Conservation (phyloP, 208 protist species). For the Ichthyophonus hoferi region DNA sequence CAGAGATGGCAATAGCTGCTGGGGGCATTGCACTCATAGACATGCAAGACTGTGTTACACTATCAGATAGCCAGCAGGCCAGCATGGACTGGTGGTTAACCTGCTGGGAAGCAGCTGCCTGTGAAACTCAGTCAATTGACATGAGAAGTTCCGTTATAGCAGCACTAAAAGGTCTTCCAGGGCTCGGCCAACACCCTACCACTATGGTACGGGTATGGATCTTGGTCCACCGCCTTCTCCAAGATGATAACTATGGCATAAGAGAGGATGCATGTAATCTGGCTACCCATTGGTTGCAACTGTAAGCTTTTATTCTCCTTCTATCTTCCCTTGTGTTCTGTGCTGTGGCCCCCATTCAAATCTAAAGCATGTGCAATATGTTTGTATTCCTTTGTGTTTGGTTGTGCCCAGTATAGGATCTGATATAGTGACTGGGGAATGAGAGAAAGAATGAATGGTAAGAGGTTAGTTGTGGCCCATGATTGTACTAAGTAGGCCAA, state of each 20-base stretch:
- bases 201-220: neutral
- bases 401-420: no score
- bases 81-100: neutral
- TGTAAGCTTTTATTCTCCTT: neutral
- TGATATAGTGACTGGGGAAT: no score
- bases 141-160: neutral
- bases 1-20: neutral
- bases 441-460: no score
- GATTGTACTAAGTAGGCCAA: no score
- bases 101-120: neutral
- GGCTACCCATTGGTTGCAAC: neutral
- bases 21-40: neutral
- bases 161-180: neutral
- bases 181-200: neutral
- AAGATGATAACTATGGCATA: neutral
- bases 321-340: neutral
- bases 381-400: neutral
- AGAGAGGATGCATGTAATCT: neutral
- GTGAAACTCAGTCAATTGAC: neutral
- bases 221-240: neutral
- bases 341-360: no score
- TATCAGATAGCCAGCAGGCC: neutral
- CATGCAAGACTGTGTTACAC: no score
- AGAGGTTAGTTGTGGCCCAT: no score
- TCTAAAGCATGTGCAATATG: neutral